These are phyloP conservation scores for Sarcodon sp. DNA, from an alignment of 768 basidiomycete genomes.

Conservation along the genomic window DNA sequence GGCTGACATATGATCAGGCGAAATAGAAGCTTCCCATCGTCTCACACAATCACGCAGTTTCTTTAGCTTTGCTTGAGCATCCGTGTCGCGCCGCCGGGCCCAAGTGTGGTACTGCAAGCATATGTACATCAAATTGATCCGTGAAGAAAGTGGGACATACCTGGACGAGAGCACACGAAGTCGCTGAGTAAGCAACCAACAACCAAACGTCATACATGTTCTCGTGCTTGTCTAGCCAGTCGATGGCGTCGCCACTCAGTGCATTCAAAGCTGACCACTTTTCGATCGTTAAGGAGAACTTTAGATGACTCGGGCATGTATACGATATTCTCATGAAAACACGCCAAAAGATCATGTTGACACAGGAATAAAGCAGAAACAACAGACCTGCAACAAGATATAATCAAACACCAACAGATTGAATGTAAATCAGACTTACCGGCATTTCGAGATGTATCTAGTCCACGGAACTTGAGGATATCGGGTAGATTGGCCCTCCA, in stretches of 20 bases:
- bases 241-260: conserved; percentile 70
- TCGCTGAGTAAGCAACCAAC: conserved; percentile 76
- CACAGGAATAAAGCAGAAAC: conserved; percentile 78
- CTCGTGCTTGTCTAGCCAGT: conserved; percentile 83
- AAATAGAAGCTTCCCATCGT: conserved; percentile 79
- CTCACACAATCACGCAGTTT: conserved; percentile 76
- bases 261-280: conserved; percentile 65
- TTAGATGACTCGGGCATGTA: conserved; percentile 79
- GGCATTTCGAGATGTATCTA: conserved; percentile 48
- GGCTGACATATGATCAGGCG: conserved; percentile 90
- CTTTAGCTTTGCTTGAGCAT: conserved; percentile 62
- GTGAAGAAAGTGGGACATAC: conserved; percentile 25
- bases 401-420: not conserved
- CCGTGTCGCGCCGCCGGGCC: conserved; percentile 68
- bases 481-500: conserved; percentile 78
- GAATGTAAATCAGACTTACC: conserved; percentile 30
- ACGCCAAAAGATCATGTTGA: conserved; percentile 95
- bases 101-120: conserved; percentile 77
- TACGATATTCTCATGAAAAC: conserved; percentile 98
- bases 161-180: conserved; percentile 85
- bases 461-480: conserved; percentile 64
- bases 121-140: not conserved
- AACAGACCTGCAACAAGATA: conserved; percentile 50
- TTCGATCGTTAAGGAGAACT: conserved; percentile 70
- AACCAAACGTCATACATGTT: conserved; percentile 78